A percentile compares a stretch with the other conserved stretches of the same genome.
phyloP scores from a whole-genome alignment of 257 asterid species.

The Solanum lignicaule region DNA sequence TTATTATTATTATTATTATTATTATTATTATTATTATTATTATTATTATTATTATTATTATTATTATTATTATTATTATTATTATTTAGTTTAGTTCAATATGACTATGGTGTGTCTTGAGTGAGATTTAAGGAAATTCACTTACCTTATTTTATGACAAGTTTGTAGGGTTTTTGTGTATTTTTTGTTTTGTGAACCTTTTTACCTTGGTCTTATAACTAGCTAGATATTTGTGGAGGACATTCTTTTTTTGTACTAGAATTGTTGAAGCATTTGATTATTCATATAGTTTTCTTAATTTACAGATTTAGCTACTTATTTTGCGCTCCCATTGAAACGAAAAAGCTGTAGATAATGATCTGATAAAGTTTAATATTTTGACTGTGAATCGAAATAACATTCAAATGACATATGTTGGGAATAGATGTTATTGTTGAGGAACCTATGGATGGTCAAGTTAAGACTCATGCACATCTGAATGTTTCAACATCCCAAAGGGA shows the following conservation, averaged over 20 bases:
- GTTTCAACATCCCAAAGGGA: slow-evolving; percentile 55
- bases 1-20: no score
- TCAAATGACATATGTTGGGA: slow-evolving; percentile 37
- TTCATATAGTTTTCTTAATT: background rate
- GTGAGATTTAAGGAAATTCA: background rate
- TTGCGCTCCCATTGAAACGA: background rate
- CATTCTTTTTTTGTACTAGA: background rate
- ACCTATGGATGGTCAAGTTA: slow-evolving; percentile 16
- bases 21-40: no score
- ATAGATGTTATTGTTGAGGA: slow-evolving; percentile 33
- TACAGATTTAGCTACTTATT: background rate
- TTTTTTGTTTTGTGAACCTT: background rate
- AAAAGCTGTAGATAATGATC: background rate
- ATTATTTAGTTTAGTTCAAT: background rate
- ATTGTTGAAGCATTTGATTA: background rate
- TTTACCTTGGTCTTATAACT: background rate
- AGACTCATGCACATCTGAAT: slow-evolving; percentile 19
- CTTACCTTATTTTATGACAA: background rate
- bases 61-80: no score
- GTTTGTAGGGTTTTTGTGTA: background rate
- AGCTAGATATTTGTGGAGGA: background rate
- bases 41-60: no score
- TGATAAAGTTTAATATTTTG: background rate
- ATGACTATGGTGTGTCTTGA: background rate
- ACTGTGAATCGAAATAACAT: slow-evolving; percentile 20